phyloP scores from a whole-genome alignment of 2,329 filamentous ascomycete species.

The Ceratocystis variospora region DNA sequence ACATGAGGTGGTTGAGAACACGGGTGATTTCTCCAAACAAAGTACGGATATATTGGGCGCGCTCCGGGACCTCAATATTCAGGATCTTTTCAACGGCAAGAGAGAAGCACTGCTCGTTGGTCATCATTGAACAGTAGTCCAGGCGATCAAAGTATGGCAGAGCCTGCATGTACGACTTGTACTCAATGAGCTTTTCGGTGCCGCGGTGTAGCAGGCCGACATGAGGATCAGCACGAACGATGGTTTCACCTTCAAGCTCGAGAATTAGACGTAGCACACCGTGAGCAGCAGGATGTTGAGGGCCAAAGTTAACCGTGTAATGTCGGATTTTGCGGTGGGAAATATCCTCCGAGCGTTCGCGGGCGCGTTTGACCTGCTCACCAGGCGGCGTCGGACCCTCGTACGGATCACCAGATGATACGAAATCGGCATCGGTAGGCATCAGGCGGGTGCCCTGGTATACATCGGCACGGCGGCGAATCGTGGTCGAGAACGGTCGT shows the following conservation, averaged over 20 bases:
- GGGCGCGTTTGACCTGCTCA: conserved; percentile 31
- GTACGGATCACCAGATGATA: conserved; percentile 37
- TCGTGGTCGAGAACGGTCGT: conserved; percentile 53
- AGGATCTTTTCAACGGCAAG: conserved; percentile 95
- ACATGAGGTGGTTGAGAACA: conserved; percentile 95
- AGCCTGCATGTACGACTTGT: conserved; percentile 97
- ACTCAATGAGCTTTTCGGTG: conserved; percentile 99
- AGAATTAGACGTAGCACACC: conserved; percentile 95
- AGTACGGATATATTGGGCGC: conserved; percentile 94
- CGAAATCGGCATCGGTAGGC: conserved; percentile 52
- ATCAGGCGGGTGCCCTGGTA: conserved; percentile 48
- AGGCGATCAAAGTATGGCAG: conserved; percentile 97
- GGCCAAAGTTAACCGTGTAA: conserved; percentile 99
- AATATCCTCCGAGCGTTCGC: conserved; percentile 34
- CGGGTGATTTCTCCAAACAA: conserved; percentile 92
- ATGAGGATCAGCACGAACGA: conserved; percentile 89
- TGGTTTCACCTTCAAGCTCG: conserved; percentile 95
- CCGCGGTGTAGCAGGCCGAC: conserved; percentile 91
- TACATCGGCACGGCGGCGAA: conserved; percentile 44
- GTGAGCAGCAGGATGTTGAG: conserved; percentile 96
- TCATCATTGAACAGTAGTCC: conserved; percentile 99
- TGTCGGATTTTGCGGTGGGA: conserved; percentile 77
- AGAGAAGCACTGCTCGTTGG: conserved; percentile 95
- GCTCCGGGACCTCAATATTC: conserved; percentile 87
- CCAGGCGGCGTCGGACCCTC: conserved; percentile 32